Conservation (phyloP, 495 filamentous ascomycete species). For the Penicillium fimorum region DNA sequence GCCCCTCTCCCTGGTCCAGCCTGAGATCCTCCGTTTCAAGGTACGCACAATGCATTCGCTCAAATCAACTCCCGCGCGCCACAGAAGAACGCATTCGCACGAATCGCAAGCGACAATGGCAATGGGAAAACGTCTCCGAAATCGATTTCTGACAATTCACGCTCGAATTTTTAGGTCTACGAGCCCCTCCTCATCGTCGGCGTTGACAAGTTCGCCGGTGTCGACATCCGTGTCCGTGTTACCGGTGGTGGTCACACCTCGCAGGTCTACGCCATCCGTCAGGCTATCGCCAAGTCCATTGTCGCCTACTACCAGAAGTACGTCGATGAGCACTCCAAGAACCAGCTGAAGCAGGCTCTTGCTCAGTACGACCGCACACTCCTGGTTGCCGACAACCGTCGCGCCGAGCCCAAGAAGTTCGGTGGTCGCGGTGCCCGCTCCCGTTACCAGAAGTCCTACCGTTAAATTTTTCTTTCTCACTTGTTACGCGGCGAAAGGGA, state of each 20-base stretch:
- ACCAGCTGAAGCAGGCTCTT: conserved; percentile 92
- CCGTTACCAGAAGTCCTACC: conserved; percentile 91
- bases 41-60: conserved; percentile 38
- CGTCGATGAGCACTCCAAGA: conserved; percentile 99
- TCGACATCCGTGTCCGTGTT: conserved; percentile 97
- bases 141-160: conserved; percentile 10
- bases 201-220: conserved; percentile 90
- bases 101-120: conserved; percentile 11
- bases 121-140: conserved; percentile 4
- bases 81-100: conserved; percentile 3
- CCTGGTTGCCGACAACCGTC: conserved; percentile 94
- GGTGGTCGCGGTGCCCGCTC: conserved; percentile 82
- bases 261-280: conserved; percentile 97
- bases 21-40: conserved; percentile 97
- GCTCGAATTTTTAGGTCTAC: conserved; percentile 63
- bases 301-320: conserved; percentile 99
- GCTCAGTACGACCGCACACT: conserved; percentile 94
- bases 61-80: conserved; percentile 8
- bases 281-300: conserved; percentile 97
- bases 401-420: conserved; percentile 93
- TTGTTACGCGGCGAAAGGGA: conserved; percentile 24
- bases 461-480: conserved; percentile 46
- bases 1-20: conserved; percentile 88
- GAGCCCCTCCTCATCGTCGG: conserved; percentile 96
- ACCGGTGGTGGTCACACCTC: conserved; percentile 97